Base-by-base conservation (phyloP, 2,329 filamentous ascomycete species). In the Venturia oleaginea region DNA sequence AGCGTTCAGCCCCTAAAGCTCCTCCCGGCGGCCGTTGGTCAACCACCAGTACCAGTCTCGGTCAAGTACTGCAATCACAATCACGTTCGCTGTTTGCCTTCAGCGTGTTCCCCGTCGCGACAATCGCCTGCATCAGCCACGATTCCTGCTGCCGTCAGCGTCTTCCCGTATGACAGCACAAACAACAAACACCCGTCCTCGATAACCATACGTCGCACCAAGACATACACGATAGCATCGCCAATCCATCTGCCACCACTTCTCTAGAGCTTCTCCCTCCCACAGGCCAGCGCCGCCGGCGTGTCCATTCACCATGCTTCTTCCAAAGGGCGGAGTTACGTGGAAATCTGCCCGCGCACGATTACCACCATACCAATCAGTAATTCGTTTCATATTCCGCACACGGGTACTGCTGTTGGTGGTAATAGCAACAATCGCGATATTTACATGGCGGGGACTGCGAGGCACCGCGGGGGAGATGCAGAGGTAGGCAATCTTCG, bases 401-500 rank as follows among this genome's bases (percentile, higher is more conserved):
- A 90, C 91, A 68, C 85, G 91, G 64, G 88, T 95, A 69, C 79
- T 97, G 67, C 78, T 94, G 63, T 84, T 89, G 59, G 77, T 94
- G 66, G 88, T 86, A 62, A 70, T 94, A 62, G 81, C 85, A 37
- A 86, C 88, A 64, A 79, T 91, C 68, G 74, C 95, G 68, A 74
- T 96, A 75, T 81, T 97, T 78, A 76, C 96, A 86, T 97, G 92
- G 91, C 88, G 90, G 75, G 89, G 90, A 68, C 85, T 97, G 70
- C 86, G 87, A 72, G 86, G 84, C 66, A 90, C 90, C 11, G 89
- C 91, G 43, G 86, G 86, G 55, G 91, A 96, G 73, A 91, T 96
- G 86, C 91, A 96, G 81, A 95, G 87, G 93, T 97, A 82, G 71
- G 83, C 59, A 40, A 13, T 40, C 27, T 10, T 42, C 48, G 48